Evolutionary conservation across 2,329 filamentous ascomycete species (phyloP).

Genomic region (Simplicillium aogashimaense): DNA sequence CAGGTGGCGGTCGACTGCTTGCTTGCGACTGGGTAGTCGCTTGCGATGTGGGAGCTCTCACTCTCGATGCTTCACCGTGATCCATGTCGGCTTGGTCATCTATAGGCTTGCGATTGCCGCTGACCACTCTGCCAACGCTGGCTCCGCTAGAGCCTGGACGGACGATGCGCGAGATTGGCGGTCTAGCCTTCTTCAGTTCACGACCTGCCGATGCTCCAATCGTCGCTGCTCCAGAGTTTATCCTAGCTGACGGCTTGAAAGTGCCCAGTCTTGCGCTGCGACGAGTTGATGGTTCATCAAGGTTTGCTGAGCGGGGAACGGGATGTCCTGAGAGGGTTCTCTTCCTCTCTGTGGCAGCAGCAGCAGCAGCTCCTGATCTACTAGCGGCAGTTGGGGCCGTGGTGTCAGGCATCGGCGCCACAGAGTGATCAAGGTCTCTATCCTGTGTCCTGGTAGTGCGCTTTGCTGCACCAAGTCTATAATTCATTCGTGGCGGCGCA

Average conservation of each 20-base stretch:
- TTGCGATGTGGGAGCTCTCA: slow-evolving; percentile 31
- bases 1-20: neutral
- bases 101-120: slow-evolving; percentile 73
- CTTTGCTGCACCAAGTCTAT: slow-evolving; percentile 38
- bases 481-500: slow-evolving; percentile 54
- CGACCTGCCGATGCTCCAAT: slow-evolving; percentile 49
- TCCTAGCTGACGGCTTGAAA: slow-evolving; percentile 60
- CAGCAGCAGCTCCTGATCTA: slow-evolving; percentile 15
- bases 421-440: slow-evolving; percentile 19
- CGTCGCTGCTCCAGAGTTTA: slow-evolving; percentile 46
- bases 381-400: slow-evolving; percentile 12
- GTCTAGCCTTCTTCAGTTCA: slow-evolving; percentile 77
- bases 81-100: slow-evolving; percentile 62
- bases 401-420: slow-evolving; percentile 30
- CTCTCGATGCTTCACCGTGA: slow-evolving; percentile 45
- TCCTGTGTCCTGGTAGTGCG: slow-evolving; percentile 26
- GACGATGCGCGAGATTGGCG: slow-evolving; percentile 57
- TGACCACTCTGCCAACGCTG: slow-evolving; percentile 77
- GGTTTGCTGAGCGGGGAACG: slow-evolving; percentile 39
- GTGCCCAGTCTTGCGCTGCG: slow-evolving; percentile 62
- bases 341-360: slow-evolving; percentile 58
- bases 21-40: slow-evolving; percentile 24
- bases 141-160: slow-evolving; percentile 55
- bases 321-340: slow-evolving; percentile 84
- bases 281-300: slow-evolving; percentile 51